Conservation (phyloP, 2,329 filamentous ascomycete genomes). For the Aureobasidium sp. region DNA sequence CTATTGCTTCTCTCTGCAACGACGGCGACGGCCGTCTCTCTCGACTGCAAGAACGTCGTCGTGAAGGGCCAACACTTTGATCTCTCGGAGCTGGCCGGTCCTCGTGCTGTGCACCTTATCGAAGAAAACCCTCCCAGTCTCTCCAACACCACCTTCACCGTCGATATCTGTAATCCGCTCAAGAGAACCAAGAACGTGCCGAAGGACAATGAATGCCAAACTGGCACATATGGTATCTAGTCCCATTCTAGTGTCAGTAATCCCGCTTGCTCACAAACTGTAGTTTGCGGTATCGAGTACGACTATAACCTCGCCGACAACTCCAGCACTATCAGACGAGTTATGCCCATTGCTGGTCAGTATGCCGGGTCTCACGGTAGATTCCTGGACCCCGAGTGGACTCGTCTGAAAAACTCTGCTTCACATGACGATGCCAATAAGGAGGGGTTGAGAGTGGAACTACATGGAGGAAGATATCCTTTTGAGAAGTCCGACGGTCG, state of each 20-base stretch:
- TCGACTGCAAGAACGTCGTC: slow-evolving; percentile 57
- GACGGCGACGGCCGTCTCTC: slow-evolving; percentile 39
- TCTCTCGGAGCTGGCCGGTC: slow-evolving; percentile 56
- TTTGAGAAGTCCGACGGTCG: slow-evolving; percentile 42
- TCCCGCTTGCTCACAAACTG: neutral
- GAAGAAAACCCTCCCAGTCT: slow-evolving; percentile 42
- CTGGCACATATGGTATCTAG: slow-evolving; percentile 57
- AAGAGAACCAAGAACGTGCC: slow-evolving; percentile 52
- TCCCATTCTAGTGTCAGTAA: neutral
- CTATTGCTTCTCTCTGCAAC: slow-evolving; percentile 26
- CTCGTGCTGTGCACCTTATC: slow-evolving; percentile 59
- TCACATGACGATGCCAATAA: slow-evolving; percentile 58
- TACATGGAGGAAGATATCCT: slow-evolving; percentile 53
- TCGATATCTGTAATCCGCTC: slow-evolving; percentile 68
- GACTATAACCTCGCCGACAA: slow-evolving; percentile 45
- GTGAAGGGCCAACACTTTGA: slow-evolving; percentile 57
- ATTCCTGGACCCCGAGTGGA: slow-evolving; percentile 58
- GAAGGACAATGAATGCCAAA: slow-evolving; percentile 57
- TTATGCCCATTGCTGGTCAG: slow-evolving; percentile 69
- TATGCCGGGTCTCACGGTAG: slow-evolving; percentile 53
- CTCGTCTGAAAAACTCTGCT: slow-evolving; percentile 58
- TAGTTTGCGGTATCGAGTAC: slow-evolving; percentile 70
- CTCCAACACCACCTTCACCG: slow-evolving; percentile 71
- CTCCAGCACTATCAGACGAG: slow-evolving; percentile 45
- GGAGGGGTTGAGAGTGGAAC: slow-evolving; percentile 64